Conservation (phyloP, 306 rosid species). For the Hylodesmum podocarpum region DNA sequence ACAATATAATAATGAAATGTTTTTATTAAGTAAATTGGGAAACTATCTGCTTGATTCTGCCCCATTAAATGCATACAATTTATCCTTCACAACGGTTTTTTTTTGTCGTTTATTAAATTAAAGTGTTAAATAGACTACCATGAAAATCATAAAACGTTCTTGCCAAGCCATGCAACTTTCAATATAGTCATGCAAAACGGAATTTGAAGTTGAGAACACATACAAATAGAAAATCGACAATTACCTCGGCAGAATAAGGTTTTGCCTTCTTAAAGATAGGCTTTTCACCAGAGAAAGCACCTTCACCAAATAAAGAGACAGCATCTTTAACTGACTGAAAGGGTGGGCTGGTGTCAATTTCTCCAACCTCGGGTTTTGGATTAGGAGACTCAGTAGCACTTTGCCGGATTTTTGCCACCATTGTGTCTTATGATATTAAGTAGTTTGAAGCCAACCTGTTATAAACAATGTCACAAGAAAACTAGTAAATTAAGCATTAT, state of each 20-base stretch:
- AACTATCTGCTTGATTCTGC: slow-evolving; percentile 1
- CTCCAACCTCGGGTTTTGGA: slow-evolving; percentile 85
- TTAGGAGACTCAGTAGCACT: slow-evolving; percentile 60
- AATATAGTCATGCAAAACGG: not conserved
- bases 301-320: slow-evolving; percentile 86
- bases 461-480: slow-evolving; percentile 2
- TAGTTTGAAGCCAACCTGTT: slow-evolving; percentile 27
- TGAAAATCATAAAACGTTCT: not conserved
- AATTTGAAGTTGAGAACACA: not conserved
- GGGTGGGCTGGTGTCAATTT: slow-evolving; percentile 97
- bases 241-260: slow-evolving; percentile 89
- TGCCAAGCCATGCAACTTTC: not conserved
- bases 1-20: not conserved
- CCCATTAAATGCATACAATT: not conserved
- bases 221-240: slow-evolving; percentile 3
- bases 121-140: not conserved
- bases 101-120: not conserved
- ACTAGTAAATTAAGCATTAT: not conserved
- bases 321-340: slow-evolving; percentile 99
- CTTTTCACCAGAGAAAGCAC: slow-evolving; percentile 87
- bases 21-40: not conserved
- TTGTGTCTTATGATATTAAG: slow-evolving; percentile 34
- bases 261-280: slow-evolving; percentile 64
- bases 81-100: not conserved
- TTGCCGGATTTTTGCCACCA: slow-evolving; percentile 69